Evolutionary conservation across 2,329 filamentous ascomycete species (phyloP).

Genomic region (Pestalotiopsis sp.): DNA sequence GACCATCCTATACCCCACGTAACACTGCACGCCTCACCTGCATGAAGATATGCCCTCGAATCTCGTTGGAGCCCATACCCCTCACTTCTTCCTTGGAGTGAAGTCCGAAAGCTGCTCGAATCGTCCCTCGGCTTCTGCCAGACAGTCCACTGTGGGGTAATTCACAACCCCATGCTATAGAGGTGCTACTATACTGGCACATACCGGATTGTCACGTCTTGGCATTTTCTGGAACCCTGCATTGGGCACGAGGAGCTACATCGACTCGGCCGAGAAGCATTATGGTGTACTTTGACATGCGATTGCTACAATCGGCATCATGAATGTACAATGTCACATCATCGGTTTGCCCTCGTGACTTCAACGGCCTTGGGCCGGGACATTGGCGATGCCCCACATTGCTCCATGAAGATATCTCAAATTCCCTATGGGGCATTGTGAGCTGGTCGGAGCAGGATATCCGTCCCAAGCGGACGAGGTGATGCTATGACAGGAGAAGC

Average conservation of each 20-base stretch:
- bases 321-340: background rate
- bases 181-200: background rate
- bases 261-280: background rate
- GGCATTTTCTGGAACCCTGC: background rate
- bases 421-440: background rate
- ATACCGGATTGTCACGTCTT: background rate
- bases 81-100: background rate
- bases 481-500: background rate
- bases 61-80: background rate
- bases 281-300: background rate
- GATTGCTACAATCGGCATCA: background rate
- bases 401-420: background rate
- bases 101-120: background rate
- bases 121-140: background rate
- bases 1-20: background rate
- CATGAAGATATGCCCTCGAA: background rate
- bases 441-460: background rate
- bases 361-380: background rate
- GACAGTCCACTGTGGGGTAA: background rate
- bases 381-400: background rate
- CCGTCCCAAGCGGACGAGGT: background rate
- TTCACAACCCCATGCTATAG: background rate
- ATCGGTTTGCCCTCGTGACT: background rate
- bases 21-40: background rate
- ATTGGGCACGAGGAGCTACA: background rate